Evolutionary conservation across 106 monocot genomes (phyloP).

Genomic region (Xerophyta viscosa): DNA sequence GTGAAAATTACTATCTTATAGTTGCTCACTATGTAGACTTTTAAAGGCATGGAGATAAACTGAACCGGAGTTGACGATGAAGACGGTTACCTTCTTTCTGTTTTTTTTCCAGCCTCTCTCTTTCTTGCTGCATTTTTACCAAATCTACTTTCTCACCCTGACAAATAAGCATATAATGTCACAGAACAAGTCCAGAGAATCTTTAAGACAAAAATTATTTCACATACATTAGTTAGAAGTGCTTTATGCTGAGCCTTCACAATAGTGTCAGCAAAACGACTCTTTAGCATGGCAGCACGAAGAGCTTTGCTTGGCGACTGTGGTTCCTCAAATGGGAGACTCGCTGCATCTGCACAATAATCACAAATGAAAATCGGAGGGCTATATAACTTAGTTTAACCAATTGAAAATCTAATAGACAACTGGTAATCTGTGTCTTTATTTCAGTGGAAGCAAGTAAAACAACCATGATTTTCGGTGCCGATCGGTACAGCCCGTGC

Average conservation of each 20-base stretch:
- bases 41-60: too few relatives aligned
- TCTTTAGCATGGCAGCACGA: conserved; percentile 2
- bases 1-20: too few relatives aligned
- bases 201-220: neutral
- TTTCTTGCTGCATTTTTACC: conserved; percentile 39
- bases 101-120: conserved; percentile 30
- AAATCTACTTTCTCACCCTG: conserved; percentile 43
- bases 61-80: too few relatives aligned
- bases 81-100: conserved; percentile 43
- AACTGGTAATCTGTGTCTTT: too few relatives aligned
- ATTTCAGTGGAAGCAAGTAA: neutral
- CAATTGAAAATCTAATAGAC: too few relatives aligned
- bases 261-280: conserved; percentile 9
- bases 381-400: too few relatives aligned
- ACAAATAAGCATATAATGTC: neutral
- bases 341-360: conserved; percentile 13
- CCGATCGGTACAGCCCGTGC: too few relatives aligned
- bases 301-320: conserved; percentile 35
- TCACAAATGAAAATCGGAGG: neutral
- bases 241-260: conserved; percentile 3
- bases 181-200: neutral
- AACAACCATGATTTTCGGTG: too few relatives aligned
- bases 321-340: conserved; percentile 13
- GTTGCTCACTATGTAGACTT: too few relatives aligned
- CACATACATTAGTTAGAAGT: conserved; percentile 40